Evolutionary conservation across 2,329 filamentous ascomycete genomes (phyloP), one percentile per base, ranked within the genome.

Genomic region (Cytospora piceae): DNA sequence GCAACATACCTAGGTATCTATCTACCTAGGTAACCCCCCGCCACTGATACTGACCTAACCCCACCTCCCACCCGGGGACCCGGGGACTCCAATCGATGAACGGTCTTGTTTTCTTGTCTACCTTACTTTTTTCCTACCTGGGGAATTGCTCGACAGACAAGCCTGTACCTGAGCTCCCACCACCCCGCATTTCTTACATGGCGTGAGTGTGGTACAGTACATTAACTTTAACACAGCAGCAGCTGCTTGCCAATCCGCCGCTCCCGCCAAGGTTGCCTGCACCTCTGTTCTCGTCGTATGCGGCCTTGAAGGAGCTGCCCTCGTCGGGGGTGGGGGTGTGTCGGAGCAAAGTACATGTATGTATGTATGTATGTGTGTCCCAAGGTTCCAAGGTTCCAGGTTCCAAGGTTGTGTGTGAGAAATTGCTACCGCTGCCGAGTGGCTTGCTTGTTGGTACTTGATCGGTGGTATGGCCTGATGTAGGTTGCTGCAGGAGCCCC

Each of bases 211-310:
- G 34, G 34, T 37, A 37, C 34, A 37, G 39, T 15, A 42, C 17
- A 14, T n/a, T 37, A 15, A n/a, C 39, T 20, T 34, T 34, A 6
- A n/a, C n/a, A n/a, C n/a, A n/a, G n/a, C n/a, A n/a, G n/a, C n/a
- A n/a, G 39, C 46, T 49, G 46, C 46, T 49, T 49, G n/a, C 46
- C 9, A 49, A 24, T 9, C 46, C 46, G 46, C 46, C 46, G 46
- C n/a, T 22, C 46, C 46, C 46, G n/a, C 7, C 20, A 24, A 6
- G 46, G 46, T 49, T 49, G 22, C 46, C 46, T 49, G 46, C 46
- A 24, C 46, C n/a, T 49, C n/a, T 22, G 24, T 49, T 49, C 46
- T 49, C 46, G 46, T 49, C 46, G n/a, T 49, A 49, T 24, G 46
- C 22, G 46, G 46, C 46, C 12, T 29, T 24, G 46, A 20, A 24